phyloP scores from a whole-genome alignment of 768 basidiomycete species.

The Kwoniella dendrophila region DNA sequence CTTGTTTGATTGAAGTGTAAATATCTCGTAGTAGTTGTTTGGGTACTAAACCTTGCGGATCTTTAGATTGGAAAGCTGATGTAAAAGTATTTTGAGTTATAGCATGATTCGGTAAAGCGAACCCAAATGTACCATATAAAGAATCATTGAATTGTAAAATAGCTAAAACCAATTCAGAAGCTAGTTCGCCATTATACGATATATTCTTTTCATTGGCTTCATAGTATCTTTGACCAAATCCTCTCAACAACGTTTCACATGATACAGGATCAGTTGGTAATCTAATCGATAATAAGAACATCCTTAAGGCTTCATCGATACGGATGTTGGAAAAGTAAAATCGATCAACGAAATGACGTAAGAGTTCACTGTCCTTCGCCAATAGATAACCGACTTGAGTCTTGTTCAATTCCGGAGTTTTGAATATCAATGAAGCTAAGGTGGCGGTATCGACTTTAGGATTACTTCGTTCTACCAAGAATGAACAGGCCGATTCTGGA shows the following conservation, averaged over 20 bases:
- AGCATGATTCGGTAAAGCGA: conserved; percentile 46
- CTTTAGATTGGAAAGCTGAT: conserved; percentile 77
- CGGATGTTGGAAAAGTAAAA: conserved; percentile 82
- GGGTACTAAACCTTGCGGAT: conserved; percentile 69
- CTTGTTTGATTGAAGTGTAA: conserved; percentile 71
- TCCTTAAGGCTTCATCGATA: conserved; percentile 84
- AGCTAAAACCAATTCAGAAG: conserved; percentile 38
- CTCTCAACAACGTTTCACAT: conserved; percentile 74
- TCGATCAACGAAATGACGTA: conserved; percentile 81
- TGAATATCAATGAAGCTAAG: conserved; percentile 74
- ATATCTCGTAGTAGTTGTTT: conserved; percentile 76
- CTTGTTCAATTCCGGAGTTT: conserved; percentile 79
- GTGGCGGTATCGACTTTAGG: conserved; percentile 68
- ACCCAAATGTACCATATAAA: conserved; percentile 62
- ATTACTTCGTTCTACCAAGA: conserved; percentile 66
- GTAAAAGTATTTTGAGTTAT: conserved; percentile 78
- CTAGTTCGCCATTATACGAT: conserved; percentile 64
- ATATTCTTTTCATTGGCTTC: conserved; percentile 79
- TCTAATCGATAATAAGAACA: conserved; percentile 81
- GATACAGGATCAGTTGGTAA: conserved; percentile 61
- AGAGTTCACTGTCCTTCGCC: conserved; percentile 67
- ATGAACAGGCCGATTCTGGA: conserved; percentile 75
- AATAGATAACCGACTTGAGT: conserved; percentile 82
- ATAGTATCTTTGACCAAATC: conserved; percentile 86
- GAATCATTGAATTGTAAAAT: conserved; percentile 79